Evolutionary conservation across 2,329 filamentous ascomycete genomes (phyloP).

Genomic region (Xenoacremonium recifei): DNA sequence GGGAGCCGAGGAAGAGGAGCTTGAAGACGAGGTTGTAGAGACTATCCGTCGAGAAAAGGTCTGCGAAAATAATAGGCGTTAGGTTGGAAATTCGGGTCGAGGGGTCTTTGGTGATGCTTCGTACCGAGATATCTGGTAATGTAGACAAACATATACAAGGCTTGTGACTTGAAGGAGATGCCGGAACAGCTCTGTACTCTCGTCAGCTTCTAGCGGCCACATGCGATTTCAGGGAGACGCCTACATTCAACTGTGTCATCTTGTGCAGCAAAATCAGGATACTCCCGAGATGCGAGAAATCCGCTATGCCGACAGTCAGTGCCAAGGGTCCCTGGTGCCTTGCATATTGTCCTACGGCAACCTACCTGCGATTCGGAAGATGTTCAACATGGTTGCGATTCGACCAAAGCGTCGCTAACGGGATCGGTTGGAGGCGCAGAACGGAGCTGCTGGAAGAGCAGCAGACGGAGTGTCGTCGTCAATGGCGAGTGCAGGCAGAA

Average conservation of each 20-base stretch:
- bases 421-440: slow-evolving; percentile 3
- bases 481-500: too few species aligned
- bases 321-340: slow-evolving; percentile 7
- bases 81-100: too few species aligned
- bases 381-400: slow-evolving; percentile 47
- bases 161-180: slow-evolving; percentile 98
- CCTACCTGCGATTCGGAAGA: slow-evolving; percentile 58
- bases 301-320: slow-evolving; percentile 56
- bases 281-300: slow-evolving; percentile 92
- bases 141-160: slow-evolving; percentile 91
- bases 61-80: slow-evolving; percentile 39
- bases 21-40: slow-evolving; percentile 96
- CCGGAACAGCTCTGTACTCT: slow-evolving; percentile 87
- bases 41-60: slow-evolving; percentile 82
- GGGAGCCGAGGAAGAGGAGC: slow-evolving; percentile 86
- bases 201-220: slow-evolving; percentile 22
- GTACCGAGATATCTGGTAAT: slow-evolving; percentile 85
- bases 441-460: slow-evolving; percentile 17
- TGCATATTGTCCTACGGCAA: slow-evolving; percentile 9
- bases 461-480: slow-evolving; percentile 15
- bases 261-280: slow-evolving; percentile 96
- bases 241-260: slow-evolving; percentile 88
- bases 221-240: slow-evolving; percentile 32
- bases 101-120: too few species aligned
- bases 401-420: slow-evolving; percentile 14